Base-by-base conservation (phyloP, 371 early-diverging fungal genomes). In the Syncephalastrum monosporum region DNA sequence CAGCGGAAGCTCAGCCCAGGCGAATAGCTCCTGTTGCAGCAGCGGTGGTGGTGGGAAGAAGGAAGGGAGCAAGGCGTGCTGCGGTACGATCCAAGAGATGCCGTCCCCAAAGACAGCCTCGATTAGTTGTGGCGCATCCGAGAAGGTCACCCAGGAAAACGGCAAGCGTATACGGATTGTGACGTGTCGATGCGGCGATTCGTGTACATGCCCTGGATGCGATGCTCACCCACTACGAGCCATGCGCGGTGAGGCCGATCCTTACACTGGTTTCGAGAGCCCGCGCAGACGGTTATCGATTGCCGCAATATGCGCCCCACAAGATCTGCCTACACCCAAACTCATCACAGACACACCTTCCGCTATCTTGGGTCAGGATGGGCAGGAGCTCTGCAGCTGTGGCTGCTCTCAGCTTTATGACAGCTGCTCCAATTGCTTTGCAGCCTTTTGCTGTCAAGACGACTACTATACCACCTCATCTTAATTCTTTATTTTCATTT, bases 171-270 rank as follows among this genome's bases (percentile, higher is more conserved):
- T 71, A 23, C 67, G 74, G 7, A 53, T 78, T 0, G 69, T 78
- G 12, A 78, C 78, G 0, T 78, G 78, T 50, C 75, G 78, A 2
- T 78, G 78, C 60, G 78, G 78, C 14, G 78, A 78, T 47, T 64
- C 69, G 1, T 78, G 78, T 50, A 67, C 72, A 13, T 78, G 78
- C 58, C 63, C 67, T 48, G 78, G 78, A 1, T 78, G 78, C 44
- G 78, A 78, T 55, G 78, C 75, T 4, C 78, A 78, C 50, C 78
- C 78, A 33, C 75, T 73, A 13, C 63, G 73, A 4, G 75, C 66
- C 3, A 74, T 78, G 78, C 60, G 61, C 29, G 65, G 66, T 6
- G 60, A 55, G 27, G 59, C 60, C 5, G 78, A 78, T 59, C 73
- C 75, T 0, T 74, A 74, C 48, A 61, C 70, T 47, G 68, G 70